Evolutionary conservation across 2,329 filamentous ascomycete genomes (phyloP).

Genomic region (Ustilaginoidea virens): DNA sequence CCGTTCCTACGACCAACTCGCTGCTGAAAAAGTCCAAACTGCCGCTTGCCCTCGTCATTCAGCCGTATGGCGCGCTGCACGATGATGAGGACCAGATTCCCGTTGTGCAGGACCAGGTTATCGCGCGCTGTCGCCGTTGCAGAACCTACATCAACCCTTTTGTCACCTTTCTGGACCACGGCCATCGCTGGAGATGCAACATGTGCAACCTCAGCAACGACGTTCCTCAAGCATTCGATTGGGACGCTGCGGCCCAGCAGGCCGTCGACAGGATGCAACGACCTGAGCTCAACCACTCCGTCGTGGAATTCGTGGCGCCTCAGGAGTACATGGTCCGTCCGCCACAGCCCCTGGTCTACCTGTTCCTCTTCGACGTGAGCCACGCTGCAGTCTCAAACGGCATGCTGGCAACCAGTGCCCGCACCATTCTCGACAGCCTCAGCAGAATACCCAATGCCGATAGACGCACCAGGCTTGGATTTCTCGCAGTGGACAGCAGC

Average conservation of each 20-base stretch:
- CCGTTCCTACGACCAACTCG: constrained; percentile 80
- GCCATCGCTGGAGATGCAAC: constrained; percentile 96
- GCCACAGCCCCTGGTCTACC: constrained; percentile 85
- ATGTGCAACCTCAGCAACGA: constrained; percentile 99
- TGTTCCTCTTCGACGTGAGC: constrained; percentile 92
- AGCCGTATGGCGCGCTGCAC: constrained; percentile 85
- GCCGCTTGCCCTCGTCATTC: constrained; percentile 88
- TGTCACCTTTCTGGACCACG: constrained; percentile 89
- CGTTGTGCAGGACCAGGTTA: constrained; percentile 90
- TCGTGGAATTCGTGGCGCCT: constrained; percentile 92
- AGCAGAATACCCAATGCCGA: constrained; percentile 98
- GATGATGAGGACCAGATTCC: constrained; percentile 85
- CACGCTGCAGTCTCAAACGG: constrained; percentile 81
- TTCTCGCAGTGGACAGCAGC: constrained; percentile 88
- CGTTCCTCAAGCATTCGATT: constrained; percentile 97
- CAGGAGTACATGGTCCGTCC: constrained; percentile 99
- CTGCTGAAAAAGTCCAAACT: constrained; percentile 94
- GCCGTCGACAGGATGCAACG: constrained; percentile 84
- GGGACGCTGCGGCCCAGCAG: constrained; percentile 87
- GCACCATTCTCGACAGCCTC: constrained; percentile 87
- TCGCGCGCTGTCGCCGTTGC: constrained; percentile 89
- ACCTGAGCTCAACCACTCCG: constrained; percentile 85
- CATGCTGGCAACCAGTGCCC: constrained; percentile 77
- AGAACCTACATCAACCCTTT: constrained; percentile 97
- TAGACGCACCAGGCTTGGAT: constrained; percentile 78